These are phyloP conservation scores for Alternaria postmessia DNA, from an alignment of 2,329 filamentous ascomycete species.

Conservation along the genomic window DNA sequence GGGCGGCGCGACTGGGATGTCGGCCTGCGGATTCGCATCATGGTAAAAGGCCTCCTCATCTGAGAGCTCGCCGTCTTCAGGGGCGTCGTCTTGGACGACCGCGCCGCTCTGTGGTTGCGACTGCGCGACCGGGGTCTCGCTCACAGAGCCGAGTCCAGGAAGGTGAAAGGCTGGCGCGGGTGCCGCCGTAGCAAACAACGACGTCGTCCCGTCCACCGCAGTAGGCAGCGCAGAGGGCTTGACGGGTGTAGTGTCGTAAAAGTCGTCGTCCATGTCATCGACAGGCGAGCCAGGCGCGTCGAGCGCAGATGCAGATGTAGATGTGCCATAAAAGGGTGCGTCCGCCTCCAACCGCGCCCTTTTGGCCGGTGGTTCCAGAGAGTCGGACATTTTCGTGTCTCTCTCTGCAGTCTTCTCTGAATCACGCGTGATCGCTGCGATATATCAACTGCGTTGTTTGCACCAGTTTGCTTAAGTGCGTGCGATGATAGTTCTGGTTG, in stretches of 20 bases:
- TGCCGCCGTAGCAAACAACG: slow-evolving; percentile 32
- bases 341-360: slow-evolving; percentile 51
- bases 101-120: slow-evolving; percentile 25
- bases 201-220: slow-evolving; percentile 23
- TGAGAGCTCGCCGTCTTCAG: slow-evolving; percentile 47
- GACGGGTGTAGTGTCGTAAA: slow-evolving; percentile 47
- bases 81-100: slow-evolving; percentile 27
- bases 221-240: slow-evolving; percentile 34
- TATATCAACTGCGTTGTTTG: slow-evolving; percentile 38
- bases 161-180: slow-evolving; percentile 40
- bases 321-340: slow-evolving; percentile 45
- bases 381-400: slow-evolving; percentile 44
- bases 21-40: slow-evolving; percentile 31
- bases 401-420: slow-evolving; percentile 34
- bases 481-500: slow-evolving; percentile 34
- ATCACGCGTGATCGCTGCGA: slow-evolving; percentile 37
- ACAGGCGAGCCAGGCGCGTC: slow-evolving; percentile 50
- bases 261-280: slow-evolving; percentile 52
- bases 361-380: slow-evolving; percentile 52
- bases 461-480: slow-evolving; percentile 38
- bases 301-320: slow-evolving; percentile 36
- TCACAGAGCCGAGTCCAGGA: slow-evolving; percentile 48
- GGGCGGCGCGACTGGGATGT: slow-evolving; percentile 15
- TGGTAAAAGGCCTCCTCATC: slow-evolving; percentile 42
- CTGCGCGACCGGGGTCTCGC: slow-evolving; percentile 32